phyloP scores from a whole-genome alignment of 495 filamentous ascomycete genomes.

The Thermothielavioides terrestris region DNA sequence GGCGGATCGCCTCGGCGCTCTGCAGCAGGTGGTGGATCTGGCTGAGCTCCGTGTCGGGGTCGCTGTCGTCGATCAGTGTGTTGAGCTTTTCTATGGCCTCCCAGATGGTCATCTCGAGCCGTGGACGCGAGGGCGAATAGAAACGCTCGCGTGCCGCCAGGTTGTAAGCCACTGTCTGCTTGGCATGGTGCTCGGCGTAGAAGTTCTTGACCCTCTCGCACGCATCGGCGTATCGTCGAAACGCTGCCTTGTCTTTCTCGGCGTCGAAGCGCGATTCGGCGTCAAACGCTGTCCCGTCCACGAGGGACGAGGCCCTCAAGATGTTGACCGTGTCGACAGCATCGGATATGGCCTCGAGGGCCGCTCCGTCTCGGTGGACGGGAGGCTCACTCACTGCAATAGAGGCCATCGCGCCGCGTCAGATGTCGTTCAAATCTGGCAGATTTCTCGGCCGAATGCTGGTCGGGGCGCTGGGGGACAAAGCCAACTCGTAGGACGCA shows the following conservation, averaged over 20 bases:
- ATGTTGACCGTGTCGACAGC: constrained; percentile 75
- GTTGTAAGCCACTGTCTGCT: constrained; percentile 81
- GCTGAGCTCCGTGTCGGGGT: constrained; percentile 73
- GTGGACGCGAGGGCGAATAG: constrained; percentile 46
- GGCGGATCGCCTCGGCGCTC: constrained; percentile 75
- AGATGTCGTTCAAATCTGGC: no score
- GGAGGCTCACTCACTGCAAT: not conserved
- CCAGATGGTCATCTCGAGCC: constrained; percentile 76
- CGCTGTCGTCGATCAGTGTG: constrained; percentile 77
- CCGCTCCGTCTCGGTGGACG: constrained; percentile 44
- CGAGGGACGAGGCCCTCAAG: constrained; percentile 41
- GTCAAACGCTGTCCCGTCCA: constrained; percentile 47
- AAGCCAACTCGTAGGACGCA: no score
- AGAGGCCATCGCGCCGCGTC: not conserved
- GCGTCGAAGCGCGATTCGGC: constrained; percentile 60
- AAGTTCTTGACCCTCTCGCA: constrained; percentile 75
- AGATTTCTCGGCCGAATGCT: no score
- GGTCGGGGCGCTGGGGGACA: no score
- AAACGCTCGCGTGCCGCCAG: constrained; percentile 64
- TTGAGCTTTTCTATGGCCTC: constrained; percentile 85
- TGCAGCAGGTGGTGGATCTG: constrained; percentile 87
- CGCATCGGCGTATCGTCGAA: constrained; percentile 70
- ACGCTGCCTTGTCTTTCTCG: constrained; percentile 71
- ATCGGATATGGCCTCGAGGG: constrained; percentile 75
- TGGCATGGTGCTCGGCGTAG: constrained; percentile 75